Evolutionary conservation across 2,329 filamentous ascomycete species (phyloP).

Genomic region (Blumeriella jaapii): DNA sequence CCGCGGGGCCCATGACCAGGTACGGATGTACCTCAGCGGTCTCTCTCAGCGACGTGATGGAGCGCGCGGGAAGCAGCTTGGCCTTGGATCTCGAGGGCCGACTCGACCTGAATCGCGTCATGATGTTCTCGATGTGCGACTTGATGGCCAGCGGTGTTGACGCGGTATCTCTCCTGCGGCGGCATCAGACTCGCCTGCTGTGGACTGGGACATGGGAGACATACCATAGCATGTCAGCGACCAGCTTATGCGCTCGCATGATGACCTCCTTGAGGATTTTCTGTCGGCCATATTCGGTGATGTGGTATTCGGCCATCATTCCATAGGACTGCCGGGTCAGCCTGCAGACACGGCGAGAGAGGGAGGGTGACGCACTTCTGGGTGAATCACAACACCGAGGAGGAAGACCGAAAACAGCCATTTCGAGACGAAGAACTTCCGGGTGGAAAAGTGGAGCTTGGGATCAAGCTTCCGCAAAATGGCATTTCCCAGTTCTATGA

Average conservation of each 20-base stretch:
- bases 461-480: slow-evolving; percentile 67
- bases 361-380: slow-evolving; percentile 50
- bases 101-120: slow-evolving; percentile 45
- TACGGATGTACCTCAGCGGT: slow-evolving; percentile 72
- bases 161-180: slow-evolving; percentile 42
- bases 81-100: slow-evolving; percentile 33
- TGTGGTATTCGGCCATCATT: slow-evolving; percentile 80
- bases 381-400: slow-evolving; percentile 72
- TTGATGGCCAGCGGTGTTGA: slow-evolving; percentile 53
- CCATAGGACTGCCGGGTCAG: slow-evolving; percentile 36
- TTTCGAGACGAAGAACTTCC: slow-evolving; percentile 75
- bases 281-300: slow-evolving; percentile 81
- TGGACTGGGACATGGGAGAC: slow-evolving; percentile 8
- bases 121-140: slow-evolving; percentile 59
- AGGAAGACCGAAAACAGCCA: slow-evolving; percentile 90
- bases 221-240: slow-evolving; percentile 60
- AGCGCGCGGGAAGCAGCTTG: slow-evolving; percentile 58
- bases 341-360: slow-evolving; percentile 2
- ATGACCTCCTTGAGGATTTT: slow-evolving; percentile 72
- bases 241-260: slow-evolving; percentile 65
- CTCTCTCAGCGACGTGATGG: slow-evolving; percentile 60
- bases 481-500: slow-evolving; percentile 74
- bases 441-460: slow-evolving; percentile 61
- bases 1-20: slow-evolving; percentile 66
- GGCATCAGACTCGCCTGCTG: slow-evolving; percentile 1